Base-by-base conservation (phyloP, 257 asterid genomes). In the Nicotiana undulata region DNA sequence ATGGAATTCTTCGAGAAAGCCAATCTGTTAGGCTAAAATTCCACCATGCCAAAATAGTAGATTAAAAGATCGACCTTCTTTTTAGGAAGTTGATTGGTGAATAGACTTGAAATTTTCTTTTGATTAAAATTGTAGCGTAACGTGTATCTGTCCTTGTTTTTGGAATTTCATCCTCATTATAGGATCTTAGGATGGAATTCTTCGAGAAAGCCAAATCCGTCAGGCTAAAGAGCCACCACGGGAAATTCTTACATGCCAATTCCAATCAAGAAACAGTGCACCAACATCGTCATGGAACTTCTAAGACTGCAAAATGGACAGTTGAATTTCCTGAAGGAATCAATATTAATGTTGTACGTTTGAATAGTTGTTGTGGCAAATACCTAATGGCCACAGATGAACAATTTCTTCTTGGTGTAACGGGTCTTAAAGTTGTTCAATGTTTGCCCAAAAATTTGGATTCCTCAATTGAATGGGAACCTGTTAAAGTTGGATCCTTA, bases 1-100 rank as follows among this genome's bases (percentile, higher is more conserved):
- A 90, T 94, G 96, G 94, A 92, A 3, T 86, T 94, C 81, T 91
- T 94, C 92, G 68, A 63, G 67, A 88, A 83, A 18, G 97, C 95
- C 5, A 89, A 85, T 76, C 88, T 37, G 88, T 94, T 53, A 76
- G 95, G 87, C 88, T 91, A n/a, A 89, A 79, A 75, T 88, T 94
- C 90, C 86, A 88, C 80, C 97, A 90, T 85, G 88, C 90, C 77
- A 94, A 40, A 94, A 79, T 94, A 76, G 79, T 79, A 84, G 75
- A 82, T 93, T 97, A 97, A 52, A 81, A n/a, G 95, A 93, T 0
- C 95, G 88, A 82, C 81, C 81, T 90, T 66, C 91, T 92, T 16
- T 91, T 86, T 10, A 94, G 89, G 1, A 67, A 63, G 75, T 61
- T 61, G 18, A 5, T 61, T 61, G 34, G 18, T 61, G 18, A 61